phyloP scores from a whole-genome alignment of 176 grass and related monocot genomes.

The Avena sativa region DNA sequence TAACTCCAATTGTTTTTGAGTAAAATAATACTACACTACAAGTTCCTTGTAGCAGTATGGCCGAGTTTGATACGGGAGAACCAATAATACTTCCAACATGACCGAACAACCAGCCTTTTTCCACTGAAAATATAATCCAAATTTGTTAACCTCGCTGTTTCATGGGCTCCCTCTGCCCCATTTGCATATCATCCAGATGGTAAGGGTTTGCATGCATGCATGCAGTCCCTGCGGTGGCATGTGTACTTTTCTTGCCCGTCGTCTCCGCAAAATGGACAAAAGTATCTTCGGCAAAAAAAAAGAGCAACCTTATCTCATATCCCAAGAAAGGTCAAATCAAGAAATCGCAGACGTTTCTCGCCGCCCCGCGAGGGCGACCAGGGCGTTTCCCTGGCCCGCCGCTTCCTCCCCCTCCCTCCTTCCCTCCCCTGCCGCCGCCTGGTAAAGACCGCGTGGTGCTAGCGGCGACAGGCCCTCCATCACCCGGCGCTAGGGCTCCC shows the following conservation, averaged over 20 bases:
- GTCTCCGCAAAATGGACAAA: constrained; percentile 31
- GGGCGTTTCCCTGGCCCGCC: too few relatives aligned
- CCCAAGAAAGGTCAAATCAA: neutral
- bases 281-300: neutral
- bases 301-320: neutral
- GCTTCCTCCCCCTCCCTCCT: too few relatives aligned
- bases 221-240: neutral
- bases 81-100: neutral
- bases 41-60: neutral
- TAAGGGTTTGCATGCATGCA: neutral
- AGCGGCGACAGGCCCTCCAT: too few relatives aligned
- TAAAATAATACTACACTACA: neutral
- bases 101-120: neutral
- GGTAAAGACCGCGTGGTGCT: too few relatives aligned
- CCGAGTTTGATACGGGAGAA: neutral
- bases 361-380: too few relatives aligned
- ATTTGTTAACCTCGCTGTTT: neutral
- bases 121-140: constrained; percentile 21
- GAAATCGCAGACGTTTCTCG: too few relatives aligned
- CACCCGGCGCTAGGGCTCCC: too few relatives aligned
- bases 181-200: constrained; percentile 13
- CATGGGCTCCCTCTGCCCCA: constrained; percentile 12
- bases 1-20: neutral
- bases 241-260: constrained; percentile 36
- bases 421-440: too few relatives aligned